These are phyloP conservation scores for Neopestalotiopsis sp. DNA, from an alignment of 2,329 filamentous ascomycete genomes.

Conservation along the genomic window DNA sequence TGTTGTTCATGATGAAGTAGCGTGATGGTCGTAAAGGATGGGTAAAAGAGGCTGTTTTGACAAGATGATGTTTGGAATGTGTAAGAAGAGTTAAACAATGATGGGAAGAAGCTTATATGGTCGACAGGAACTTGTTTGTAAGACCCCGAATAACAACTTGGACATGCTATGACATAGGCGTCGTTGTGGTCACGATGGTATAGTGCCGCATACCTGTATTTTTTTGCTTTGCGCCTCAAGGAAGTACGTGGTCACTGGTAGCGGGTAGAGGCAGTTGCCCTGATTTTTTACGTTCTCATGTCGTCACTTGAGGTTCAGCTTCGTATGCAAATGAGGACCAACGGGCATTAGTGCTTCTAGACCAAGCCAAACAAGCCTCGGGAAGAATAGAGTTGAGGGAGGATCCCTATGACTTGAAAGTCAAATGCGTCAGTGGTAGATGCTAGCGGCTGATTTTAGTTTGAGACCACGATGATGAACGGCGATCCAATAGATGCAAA, in stretches of 20 bases:
- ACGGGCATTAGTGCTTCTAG: slow-evolving; percentile 3
- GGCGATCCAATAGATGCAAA: neutral
- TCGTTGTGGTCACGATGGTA: neutral
- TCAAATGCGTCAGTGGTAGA: slow-evolving; percentile 7
- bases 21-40: neutral
- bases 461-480: neutral
- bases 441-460: slow-evolving; percentile 5
- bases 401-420: neutral
- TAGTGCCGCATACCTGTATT: neutral
- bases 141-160: no score
- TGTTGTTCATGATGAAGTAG: neutral
- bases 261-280: neutral
- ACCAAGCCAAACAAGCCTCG: neutral
- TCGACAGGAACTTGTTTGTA: neutral
- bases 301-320: slow-evolving; percentile 5
- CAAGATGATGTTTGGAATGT: no score
- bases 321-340: neutral
- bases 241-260: neutral
- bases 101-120: no score
- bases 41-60: no score
- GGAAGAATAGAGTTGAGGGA: slow-evolving; percentile 1
- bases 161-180: neutral
- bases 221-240: neutral
- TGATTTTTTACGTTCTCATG: neutral
- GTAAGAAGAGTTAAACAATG: no score